Evolutionary conservation across 768 basidiomycete species (phyloP).

Genomic region (Boletus rex-veris): DNA sequence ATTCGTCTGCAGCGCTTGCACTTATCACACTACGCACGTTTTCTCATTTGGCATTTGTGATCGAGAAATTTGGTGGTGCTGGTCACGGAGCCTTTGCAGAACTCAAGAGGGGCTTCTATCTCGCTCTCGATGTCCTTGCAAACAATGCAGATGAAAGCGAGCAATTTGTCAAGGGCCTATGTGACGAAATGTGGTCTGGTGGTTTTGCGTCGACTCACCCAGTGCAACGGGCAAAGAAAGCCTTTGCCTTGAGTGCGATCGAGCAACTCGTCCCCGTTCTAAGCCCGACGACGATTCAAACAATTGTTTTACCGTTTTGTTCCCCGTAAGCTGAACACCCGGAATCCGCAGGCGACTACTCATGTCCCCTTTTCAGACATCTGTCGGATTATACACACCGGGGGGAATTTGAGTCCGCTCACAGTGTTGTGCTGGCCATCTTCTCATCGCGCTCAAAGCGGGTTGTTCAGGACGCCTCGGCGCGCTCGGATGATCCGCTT

Average conservation of each 20-base stretch:
- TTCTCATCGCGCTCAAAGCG: slow-evolving; percentile 59
- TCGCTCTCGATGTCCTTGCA: slow-evolving; percentile 70
- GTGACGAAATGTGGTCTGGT: slow-evolving; percentile 28
- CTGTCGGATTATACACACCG: slow-evolving; percentile 55
- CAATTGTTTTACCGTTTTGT: slow-evolving; percentile 57
- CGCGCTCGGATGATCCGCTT: slow-evolving; percentile 7
- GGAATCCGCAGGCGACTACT: neutral
- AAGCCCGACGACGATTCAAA: slow-evolving; percentile 47
- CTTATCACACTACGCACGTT: slow-evolving; percentile 53
- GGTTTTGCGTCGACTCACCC: slow-evolving; percentile 22
- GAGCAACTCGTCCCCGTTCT: slow-evolving; percentile 75
- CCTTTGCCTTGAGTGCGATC: slow-evolving; percentile 68
- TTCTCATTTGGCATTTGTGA: slow-evolving; percentile 68
- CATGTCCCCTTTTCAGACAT: slow-evolving; percentile 41
- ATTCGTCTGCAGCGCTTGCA: slow-evolving; percentile 48
- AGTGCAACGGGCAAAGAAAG: slow-evolving; percentile 38
- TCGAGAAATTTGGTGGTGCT: slow-evolving; percentile 73
- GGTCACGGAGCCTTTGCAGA: slow-evolving; percentile 59
- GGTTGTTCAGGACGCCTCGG: slow-evolving; percentile 8
- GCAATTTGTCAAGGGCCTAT: slow-evolving; percentile 38
- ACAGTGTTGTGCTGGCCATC: slow-evolving; percentile 76
- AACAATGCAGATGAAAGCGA: slow-evolving; percentile 35
- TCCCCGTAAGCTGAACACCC: slow-evolving; percentile 51
- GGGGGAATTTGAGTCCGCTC: slow-evolving; percentile 83
- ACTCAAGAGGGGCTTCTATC: slow-evolving; percentile 71